Conservation (phyloP, 2,329 filamentous ascomycete genomes). For the Verticillium albo-atrum region DNA sequence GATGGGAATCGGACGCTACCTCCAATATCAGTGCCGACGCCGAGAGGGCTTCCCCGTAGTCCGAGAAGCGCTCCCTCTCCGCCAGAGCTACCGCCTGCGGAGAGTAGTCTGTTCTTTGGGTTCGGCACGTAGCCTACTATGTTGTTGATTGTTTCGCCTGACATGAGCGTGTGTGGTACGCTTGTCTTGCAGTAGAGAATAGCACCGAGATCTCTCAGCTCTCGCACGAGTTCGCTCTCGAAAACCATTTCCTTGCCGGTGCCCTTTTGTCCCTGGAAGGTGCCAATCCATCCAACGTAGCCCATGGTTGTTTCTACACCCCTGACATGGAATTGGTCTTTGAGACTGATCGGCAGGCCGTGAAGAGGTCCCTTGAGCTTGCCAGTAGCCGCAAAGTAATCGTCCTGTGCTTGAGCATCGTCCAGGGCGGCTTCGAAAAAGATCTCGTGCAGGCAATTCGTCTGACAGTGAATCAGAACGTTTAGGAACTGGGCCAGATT, state of each 20-base stretch:
- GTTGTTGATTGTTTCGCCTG: no score
- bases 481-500: background rate
- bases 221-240: background rate
- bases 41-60: no score
- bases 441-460: conserved; percentile 46
- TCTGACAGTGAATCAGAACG: conserved; percentile 16
- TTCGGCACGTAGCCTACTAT: no score
- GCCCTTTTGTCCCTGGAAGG: background rate
- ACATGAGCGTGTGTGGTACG: background rate
- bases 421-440: conserved; percentile 49
- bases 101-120: no score
- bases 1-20: no score
- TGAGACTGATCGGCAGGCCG: conserved; percentile 60
- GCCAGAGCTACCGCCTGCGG: no score
- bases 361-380: conserved; percentile 58
- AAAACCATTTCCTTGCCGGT: background rate
- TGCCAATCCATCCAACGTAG: conserved; percentile 13
- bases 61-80: no score
- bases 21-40: no score
- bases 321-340: conserved; percentile 64
- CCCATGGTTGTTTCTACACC: conserved; percentile 43
- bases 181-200: background rate
- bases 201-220: background rate
- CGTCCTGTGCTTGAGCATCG: conserved; percentile 44
- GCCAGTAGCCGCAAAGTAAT: conserved; percentile 39